Base-by-base conservation (phyloP, 306 rosid genomes). In the Quercus ilex region DNA sequence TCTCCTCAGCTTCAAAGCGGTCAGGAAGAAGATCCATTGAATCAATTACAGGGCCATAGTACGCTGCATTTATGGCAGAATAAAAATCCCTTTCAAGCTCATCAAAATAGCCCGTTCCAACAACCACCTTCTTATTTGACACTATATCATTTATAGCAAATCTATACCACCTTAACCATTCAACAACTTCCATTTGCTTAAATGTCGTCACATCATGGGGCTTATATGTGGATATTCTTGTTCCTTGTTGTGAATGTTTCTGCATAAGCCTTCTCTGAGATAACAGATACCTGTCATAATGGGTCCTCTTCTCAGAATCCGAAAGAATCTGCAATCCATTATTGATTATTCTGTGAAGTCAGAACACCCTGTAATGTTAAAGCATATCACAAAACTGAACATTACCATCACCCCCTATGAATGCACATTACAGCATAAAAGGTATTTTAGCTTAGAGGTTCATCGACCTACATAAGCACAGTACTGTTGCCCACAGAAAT, bases 1-100 rank as follows among this genome's bases (percentile, higher is more conserved):
- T 91, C 90, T 94, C 99, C 87, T 94, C 99, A 35, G 99, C 99
- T 88, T 94, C 99, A 86, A 94, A 94, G 78, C 97, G 80, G 59
- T 88, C 91, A 58, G 99, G 99, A 85, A 91, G 92, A 85, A 87
- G 81, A 69, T 94, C 95, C 90, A 85, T 74, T 59, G 92, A 87
- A 77, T 90, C 95, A 69, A 92, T 92, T 41, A 69, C 86, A 28
- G 99, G 97, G 79, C 99, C 99, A 77, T 90, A 94, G 78, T 83
- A 94, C 14, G 97, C 99, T 21, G 88, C 89, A 62, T 90, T 91
- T 77, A 94, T 86, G 75, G 99, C 99, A 49, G 92, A 87, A 85
- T 92, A 92, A 80, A 92, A 94, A 85, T 91, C 99, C 82, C 90
- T 81, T 86, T 94, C 97, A 19, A 94, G 95, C 19, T 81, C 85